These are phyloP conservation scores for Apostasia shenzhenica DNA, from an alignment of 106 monocot genomes.

Conservation along the genomic window DNA sequence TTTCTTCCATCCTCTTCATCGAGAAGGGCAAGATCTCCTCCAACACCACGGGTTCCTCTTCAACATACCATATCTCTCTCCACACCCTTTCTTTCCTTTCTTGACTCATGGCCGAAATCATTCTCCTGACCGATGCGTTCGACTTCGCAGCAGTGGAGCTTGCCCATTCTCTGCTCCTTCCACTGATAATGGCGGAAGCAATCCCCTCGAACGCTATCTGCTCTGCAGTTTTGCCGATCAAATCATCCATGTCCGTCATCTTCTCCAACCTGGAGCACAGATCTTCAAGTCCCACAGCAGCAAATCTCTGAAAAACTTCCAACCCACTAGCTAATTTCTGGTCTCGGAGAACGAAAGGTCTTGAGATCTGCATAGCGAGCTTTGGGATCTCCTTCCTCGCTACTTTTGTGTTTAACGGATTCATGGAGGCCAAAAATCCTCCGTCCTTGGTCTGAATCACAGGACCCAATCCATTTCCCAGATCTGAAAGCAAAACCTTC, in stretches of 20 bases:
- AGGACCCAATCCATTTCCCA: constrained; percentile 54
- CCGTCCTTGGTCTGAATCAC: constrained; percentile 68
- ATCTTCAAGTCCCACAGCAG: constrained; percentile 38
- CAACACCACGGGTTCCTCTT: constrained; percentile 24
- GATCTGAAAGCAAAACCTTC: constrained; percentile 33
- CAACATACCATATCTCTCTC: constrained; percentile 48
- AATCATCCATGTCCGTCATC: constrained; percentile 52
- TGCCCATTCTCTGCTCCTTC: constrained; percentile 52
- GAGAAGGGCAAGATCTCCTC: constrained; percentile 59
- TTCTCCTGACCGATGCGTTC: constrained; percentile 24
- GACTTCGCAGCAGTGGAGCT: constrained; percentile 56
- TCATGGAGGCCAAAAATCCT: constrained; percentile 56
- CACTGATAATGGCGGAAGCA: constrained; percentile 52
- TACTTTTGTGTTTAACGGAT: constrained; percentile 38
- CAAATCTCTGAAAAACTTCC: constrained; percentile 54
- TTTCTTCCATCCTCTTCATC: constrained; percentile 67
- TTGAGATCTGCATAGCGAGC: constrained; percentile 74
- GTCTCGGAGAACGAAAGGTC: constrained; percentile 36
- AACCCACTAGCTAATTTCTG: constrained; percentile 30
- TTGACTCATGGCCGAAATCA: constrained; percentile 32
- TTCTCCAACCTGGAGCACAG: constrained; percentile 24
- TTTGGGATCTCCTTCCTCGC: constrained; percentile 35
- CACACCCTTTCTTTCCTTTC: constrained; percentile 43
- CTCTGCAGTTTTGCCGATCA: constrained; percentile 59
- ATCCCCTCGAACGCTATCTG: constrained; percentile 73